Base-by-base conservation (phyloP, 805 yeast genomes). In the Saccharomyces eubayanus region DNA sequence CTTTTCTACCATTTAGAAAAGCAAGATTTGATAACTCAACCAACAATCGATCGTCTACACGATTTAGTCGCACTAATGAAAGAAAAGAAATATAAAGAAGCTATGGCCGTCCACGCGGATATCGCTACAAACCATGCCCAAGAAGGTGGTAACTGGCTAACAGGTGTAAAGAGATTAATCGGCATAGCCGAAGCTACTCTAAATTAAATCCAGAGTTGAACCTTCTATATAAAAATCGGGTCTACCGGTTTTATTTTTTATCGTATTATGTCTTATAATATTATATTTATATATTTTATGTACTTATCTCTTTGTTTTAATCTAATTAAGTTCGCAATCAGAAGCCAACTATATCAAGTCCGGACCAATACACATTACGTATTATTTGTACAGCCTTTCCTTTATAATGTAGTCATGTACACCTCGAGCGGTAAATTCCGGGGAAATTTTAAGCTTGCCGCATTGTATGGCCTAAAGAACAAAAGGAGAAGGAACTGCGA, bases 131-230 rank as follows among this genome's bases (percentile, higher is more conserved):
- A 80, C 40, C 77, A 80, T 57, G 78, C 84, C 27, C 81, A 78
- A 27, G 96, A 91, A 69, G 81, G 86, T 58, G 97, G 96, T 12
- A 83, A 85, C 63, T 94, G 99, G 99, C 81, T 87, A 74, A 81
- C 87, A 31, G 99, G 99, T 62, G 85, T 94, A 48, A 89, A 86
- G 70, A 82, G 97, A 61, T 77, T 94, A 57, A 82, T 92, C 57
- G 85, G 85, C 57, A 88, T 94, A 79, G 81, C 76, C 14, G 82
- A 79, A 61, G 83, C 76, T 40, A 65, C 73, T 14, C 49, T 51
- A 48, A 27, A 41, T 8, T 28, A 28, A 16, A 31, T 36, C 16
- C 28, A 24, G 29, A 10, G 14, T 29, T 12, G 31, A 51, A 29
- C 5, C 16, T 2, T 31, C 36, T 16, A 12, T 43, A 16, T 10